These are phyloP conservation scores for Termitomyces sp. DNA, from an alignment of 1,284 basidiomycete genomes.

Conservation along the genomic window DNA sequence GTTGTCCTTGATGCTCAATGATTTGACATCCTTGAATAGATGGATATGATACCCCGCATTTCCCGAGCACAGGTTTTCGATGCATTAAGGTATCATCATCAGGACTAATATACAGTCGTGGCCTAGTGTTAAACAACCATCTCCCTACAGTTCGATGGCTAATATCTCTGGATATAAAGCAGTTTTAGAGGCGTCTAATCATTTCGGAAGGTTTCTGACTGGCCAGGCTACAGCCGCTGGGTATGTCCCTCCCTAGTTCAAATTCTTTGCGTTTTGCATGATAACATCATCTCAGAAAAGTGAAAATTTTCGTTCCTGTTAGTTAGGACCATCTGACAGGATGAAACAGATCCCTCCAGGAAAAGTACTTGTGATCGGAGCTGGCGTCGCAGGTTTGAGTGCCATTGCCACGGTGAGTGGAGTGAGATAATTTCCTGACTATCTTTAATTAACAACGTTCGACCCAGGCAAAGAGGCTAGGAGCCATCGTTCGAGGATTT, in stretches of 20 bases:
- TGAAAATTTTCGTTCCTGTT: not conserved
- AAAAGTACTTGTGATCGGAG: constrained; percentile 82
- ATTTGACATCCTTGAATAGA: constrained; percentile 30
- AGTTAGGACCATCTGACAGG: constrained; percentile 4
- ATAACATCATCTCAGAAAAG: constrained; percentile 14
- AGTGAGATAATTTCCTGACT: not conserved
- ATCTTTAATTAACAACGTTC: not conserved
- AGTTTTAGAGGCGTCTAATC: constrained; percentile 80
- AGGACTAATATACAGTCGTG: not conserved
- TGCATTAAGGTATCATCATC: constrained; percentile 59
- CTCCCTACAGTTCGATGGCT: constrained; percentile 73
- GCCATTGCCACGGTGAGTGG: constrained; percentile 71
- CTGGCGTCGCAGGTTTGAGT: constrained; percentile 80
- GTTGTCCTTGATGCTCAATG: not conserved
- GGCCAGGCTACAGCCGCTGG: constrained; percentile 86
- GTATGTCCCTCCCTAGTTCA: constrained; percentile 36
- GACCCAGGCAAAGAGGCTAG: constrained; percentile 68
- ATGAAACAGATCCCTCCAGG: constrained; percentile 69
- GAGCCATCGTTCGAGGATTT: constrained; percentile 82
- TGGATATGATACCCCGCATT: constrained; percentile 87
- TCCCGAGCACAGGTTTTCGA: constrained; percentile 84
- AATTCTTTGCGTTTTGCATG: not conserved
- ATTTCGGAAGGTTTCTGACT: constrained; percentile 82
- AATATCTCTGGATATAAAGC: constrained; percentile 87
- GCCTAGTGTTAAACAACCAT: not conserved